Base-by-base conservation (phyloP, 2,329 filamentous ascomycete species). In the Ascochyta clinopodiicola region DNA sequence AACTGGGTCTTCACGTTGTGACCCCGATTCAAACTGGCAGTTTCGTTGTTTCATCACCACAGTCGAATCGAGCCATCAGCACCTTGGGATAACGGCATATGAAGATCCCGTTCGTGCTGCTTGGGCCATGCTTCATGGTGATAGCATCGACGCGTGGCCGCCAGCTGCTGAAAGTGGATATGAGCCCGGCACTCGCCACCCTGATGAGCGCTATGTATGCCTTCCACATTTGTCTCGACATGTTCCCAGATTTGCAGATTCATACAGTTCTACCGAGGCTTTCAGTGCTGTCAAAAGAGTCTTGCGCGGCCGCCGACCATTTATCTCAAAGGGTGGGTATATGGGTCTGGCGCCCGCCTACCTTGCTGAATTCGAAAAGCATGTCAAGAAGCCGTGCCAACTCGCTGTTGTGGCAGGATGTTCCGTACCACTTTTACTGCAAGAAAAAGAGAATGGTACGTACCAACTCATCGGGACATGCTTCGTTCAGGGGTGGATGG, bases 401-500 rank as follows among this genome's bases (percentile, higher is more conserved):
- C 3, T 44, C 6, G 42, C 42, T 7, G 12, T 44, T 10, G 29
- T 44, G n/a, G 42, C 29, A 4, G 29, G 42, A 7, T 44, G 42
- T 9, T 44, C 42, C 7, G 42, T 44, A 17, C 42, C 42, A 2
- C 19, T 44, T 6, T 17, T 44, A 3, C 12, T 51, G 22, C 39
- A 34, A 7, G 39, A 37, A 17, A 43, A 32, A 19, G 32, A 51
- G 5, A 6, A 43, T 13, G 39, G 24, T 9, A 25, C 36, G 15
- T 44, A 36, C 31, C 17, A 27, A 15, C 24, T 55, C 7, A 1
- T 55, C 24, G 51, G 51, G 2, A 40, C 48, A 10, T 49, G 44
- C 27, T 49, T 40, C 36, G 39, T 50, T 6, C 51, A 49, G 17
- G 44, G 51, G 6, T 39, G 48, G 31, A 55, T 55, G 51, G 51